These are phyloP conservation scores for Coriolopsis trogii DNA, from an alignment of 1,284 basidiomycete species.

Conservation along the genomic window DNA sequence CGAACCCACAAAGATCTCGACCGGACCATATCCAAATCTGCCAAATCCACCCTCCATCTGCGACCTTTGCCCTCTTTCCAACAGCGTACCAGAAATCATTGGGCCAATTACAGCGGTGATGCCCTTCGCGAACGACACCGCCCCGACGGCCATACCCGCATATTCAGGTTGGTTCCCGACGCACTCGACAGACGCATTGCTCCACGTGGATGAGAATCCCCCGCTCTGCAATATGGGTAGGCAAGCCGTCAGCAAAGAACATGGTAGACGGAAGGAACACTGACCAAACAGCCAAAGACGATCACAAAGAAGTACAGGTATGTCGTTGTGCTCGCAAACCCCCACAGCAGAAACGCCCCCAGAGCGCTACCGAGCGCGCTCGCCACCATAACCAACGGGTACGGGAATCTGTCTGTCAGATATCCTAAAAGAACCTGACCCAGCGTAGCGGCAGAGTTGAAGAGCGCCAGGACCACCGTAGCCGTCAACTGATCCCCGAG, in stretches of 20 bases:
- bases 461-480: constrained; percentile 28
- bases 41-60: constrained; percentile 21
- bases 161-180: constrained; percentile 30
- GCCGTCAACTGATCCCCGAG: constrained; percentile 27
- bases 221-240: background rate
- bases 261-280: constrained; percentile 22
- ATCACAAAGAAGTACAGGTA: constrained; percentile 30
- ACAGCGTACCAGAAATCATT: constrained; percentile 28
- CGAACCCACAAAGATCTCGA: constrained; percentile 33
- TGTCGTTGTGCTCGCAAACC: constrained; percentile 28
- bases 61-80: constrained; percentile 24
- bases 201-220: constrained; percentile 29
- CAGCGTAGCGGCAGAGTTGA: constrained; percentile 30
- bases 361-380: constrained; percentile 28
- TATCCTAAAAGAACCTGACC: constrained; percentile 31
- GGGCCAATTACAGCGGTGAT: constrained; percentile 31
- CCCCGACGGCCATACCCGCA: constrained; percentile 24
- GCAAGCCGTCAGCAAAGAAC: constrained; percentile 25
- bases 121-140: constrained; percentile 26
- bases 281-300: constrained; percentile 33
- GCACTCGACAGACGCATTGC: constrained; percentile 28
- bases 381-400: constrained; percentile 28
- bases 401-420: constrained; percentile 29
- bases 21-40: constrained; percentile 27
- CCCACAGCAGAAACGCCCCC: constrained; percentile 33